Evolutionary conservation across 768 basidiomycete genomes (phyloP), one percentile per base, ranked within the genome.

Genomic region (Xerocomellus dryophilus): DNA sequence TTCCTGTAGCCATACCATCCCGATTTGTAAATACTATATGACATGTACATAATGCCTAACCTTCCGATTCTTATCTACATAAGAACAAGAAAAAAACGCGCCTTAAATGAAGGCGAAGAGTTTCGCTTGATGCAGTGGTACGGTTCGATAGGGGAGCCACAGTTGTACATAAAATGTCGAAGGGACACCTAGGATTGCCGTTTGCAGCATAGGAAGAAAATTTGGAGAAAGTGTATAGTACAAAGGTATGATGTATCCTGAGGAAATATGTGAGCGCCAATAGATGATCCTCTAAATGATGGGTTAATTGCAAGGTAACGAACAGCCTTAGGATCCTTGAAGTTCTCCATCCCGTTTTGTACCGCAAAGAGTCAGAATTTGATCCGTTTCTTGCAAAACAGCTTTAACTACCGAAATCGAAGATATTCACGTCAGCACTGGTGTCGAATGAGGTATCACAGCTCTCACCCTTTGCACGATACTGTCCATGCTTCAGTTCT

Each of bases 351-450:
- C 71, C 44, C 77, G 73, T 59, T 76, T 79, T 51, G 74, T 74
- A 61, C 74, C 73, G 57, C 78, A 79, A 8, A 79, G 66, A 42
- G 65, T 65, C 41, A 78, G 66, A 49, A 78, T 76, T 39, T 73
- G 76, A 46, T 75, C 73, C 7, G 75, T 74, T 63, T 78, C 78
- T 44, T 78, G 76, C 25, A 78, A 53, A 34, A 72, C 73, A 18
- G 72, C 64, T 53, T 74, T 65, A 11, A 78, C 78, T 78, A 52
- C 9, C 17, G 11, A 57, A 27, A 38, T 35, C 15, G 21, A 57
- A 36, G 25, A 43, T 20, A 40, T 34, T 25, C 27, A 50, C 43
- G 9, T 68, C 27, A 66, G 47, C 25, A n/a, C 27, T 34, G 20
- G 31, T 6, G 8, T 42, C 17, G 31, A 31, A 38, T 2, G 9